phyloP scores from a whole-genome alignment of 352 stramenopile species.

The Phytophthora parvispora region DNA sequence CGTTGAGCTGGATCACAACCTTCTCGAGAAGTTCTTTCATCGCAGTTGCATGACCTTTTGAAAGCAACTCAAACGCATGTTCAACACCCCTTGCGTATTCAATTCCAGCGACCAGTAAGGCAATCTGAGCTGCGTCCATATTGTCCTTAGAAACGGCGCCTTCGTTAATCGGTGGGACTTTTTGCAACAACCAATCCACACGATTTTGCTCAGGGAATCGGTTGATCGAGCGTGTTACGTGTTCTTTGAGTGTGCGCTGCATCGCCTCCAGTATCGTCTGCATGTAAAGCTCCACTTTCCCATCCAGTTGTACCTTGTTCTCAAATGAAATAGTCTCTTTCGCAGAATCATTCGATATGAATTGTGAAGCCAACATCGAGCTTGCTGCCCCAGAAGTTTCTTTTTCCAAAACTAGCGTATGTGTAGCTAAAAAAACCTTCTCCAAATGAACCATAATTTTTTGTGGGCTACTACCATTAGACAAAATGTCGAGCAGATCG shows the following conservation, averaged over 20 bases:
- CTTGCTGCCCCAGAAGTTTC: constrained; percentile 8
- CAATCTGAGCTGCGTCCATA: constrained; percentile 94
- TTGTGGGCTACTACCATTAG: constrained; percentile 90
- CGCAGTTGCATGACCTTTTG: constrained; percentile 78
- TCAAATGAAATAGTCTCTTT: constrained; percentile 94
- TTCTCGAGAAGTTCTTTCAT: constrained; percentile 90
- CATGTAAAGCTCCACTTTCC: constrained; percentile 98
- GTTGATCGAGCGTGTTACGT: constrained; percentile 87
- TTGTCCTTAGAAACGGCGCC: constrained; percentile 46
- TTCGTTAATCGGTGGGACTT: constrained; percentile 41
- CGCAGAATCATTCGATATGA: constrained; percentile 92
- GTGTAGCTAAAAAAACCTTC: constrained; percentile 87
- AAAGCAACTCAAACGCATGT: constrained; percentile 69
- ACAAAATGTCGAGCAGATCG: constrained; percentile 96
- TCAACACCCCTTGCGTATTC: constrained; percentile 93
- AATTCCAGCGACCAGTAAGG: constrained; percentile 91
- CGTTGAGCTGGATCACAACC: constrained; percentile 91
- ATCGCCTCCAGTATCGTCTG: constrained; percentile 93
- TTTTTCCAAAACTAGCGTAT: constrained; percentile 77
- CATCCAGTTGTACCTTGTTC: constrained; percentile 85
- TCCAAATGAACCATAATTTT: constrained; percentile 94
- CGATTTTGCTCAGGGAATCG: constrained; percentile 93
- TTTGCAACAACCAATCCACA: constrained; percentile 95
- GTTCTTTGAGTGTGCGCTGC: constrained; percentile 91
- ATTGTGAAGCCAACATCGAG: constrained; percentile 83